These are phyloP conservation scores for Russula dissimulans DNA, from an alignment of 768 basidiomycete species.

Conservation along the genomic window DNA sequence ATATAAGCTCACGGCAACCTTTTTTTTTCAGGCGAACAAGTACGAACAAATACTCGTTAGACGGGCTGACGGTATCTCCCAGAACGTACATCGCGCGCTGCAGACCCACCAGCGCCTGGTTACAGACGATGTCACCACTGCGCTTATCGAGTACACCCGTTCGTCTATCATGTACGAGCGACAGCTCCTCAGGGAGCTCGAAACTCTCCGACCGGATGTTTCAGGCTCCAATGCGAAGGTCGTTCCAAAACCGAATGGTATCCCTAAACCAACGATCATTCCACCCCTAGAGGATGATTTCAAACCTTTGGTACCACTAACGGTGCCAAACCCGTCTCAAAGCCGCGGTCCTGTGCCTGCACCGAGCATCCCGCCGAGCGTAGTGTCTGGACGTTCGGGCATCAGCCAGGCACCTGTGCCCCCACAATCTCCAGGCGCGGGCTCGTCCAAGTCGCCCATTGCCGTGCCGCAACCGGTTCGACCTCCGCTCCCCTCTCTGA, in stretches of 20 bases:
- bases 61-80: slow-evolving; percentile 88
- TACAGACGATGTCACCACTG: slow-evolving; percentile 84
- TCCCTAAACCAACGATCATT: slow-evolving; percentile 52
- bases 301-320: slow-evolving; percentile 26
- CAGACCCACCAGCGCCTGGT: slow-evolving; percentile 77
- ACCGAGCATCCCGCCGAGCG: slow-evolving; percentile 9
- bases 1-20: slow-evolving; percentile 11
- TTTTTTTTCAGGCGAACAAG: slow-evolving; percentile 62
- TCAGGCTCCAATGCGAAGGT: slow-evolving; percentile 55
- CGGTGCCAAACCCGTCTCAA: slow-evolving; percentile 20
- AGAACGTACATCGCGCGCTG: slow-evolving; percentile 83
- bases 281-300: slow-evolving; percentile 56
- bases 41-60: slow-evolving; percentile 78
- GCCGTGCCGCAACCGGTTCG: background rate
- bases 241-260: slow-evolving; percentile 37
- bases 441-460: slow-evolving; percentile 34
- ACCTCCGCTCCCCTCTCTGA: slow-evolving; percentile 27
- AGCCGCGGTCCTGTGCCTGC: slow-evolving; percentile 18
- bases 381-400: slow-evolving; percentile 17
- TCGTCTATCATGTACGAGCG: slow-evolving; percentile 88
- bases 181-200: slow-evolving; percentile 79
- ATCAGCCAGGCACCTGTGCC: slow-evolving; percentile 27
- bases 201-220: slow-evolving; percentile 73
- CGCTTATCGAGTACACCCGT: slow-evolving; percentile 87
- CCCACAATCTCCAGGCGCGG: slow-evolving; percentile 46